Evolutionary conservation across 2,329 filamentous ascomycete species (phyloP).

Genomic region (Hypoxylon sp.): DNA sequence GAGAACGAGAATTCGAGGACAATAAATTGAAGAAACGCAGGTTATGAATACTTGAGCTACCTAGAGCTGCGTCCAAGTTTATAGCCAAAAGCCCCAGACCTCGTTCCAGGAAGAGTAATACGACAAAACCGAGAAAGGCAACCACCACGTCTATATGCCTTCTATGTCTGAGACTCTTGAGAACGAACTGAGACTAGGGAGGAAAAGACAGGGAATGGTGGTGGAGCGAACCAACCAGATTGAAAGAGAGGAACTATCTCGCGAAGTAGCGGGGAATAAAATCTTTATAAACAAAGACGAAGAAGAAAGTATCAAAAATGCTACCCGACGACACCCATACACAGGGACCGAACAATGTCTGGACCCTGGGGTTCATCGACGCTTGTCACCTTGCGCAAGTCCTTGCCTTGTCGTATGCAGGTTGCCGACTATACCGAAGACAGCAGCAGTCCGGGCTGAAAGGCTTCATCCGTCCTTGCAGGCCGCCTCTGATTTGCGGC

Average conservation of each 20-base stretch:
- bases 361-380: slow-evolving; percentile 35
- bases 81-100: slow-evolving; percentile 1
- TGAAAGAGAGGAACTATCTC: slow-evolving; percentile 13
- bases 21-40: not conserved
- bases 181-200: slow-evolving; percentile 8
- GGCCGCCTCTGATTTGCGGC: slow-evolving; percentile 36
- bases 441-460: slow-evolving; percentile 28
- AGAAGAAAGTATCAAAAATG: slow-evolving; percentile 26
- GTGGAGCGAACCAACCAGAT: slow-evolving; percentile 27
- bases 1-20: slow-evolving; percentile 2
- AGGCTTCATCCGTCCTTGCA: slow-evolving; percentile 8
- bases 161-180: slow-evolving; percentile 21
- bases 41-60: not conserved
- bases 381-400: slow-evolving; percentile 34
- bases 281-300: slow-evolving; percentile 44
- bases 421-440: slow-evolving; percentile 25
- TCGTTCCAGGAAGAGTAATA: slow-evolving; percentile 9
- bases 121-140: slow-evolving; percentile 1
- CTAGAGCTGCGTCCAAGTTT: slow-evolving; percentile 7
- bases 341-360: slow-evolving; percentile 34
- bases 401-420: slow-evolving; percentile 27
- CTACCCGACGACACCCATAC: slow-evolving; percentile 44
- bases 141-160: slow-evolving; percentile 6
- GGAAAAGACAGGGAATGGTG: slow-evolving; percentile 15
- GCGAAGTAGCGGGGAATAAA: slow-evolving; percentile 21